A percentile compares a stretch with the other conserved stretches of the same genome.
These are phyloP conservation scores for Clitopilus passeckerianus DNA, from an alignment of 768 basidiomycete genomes.

Conservation along the genomic window DNA sequence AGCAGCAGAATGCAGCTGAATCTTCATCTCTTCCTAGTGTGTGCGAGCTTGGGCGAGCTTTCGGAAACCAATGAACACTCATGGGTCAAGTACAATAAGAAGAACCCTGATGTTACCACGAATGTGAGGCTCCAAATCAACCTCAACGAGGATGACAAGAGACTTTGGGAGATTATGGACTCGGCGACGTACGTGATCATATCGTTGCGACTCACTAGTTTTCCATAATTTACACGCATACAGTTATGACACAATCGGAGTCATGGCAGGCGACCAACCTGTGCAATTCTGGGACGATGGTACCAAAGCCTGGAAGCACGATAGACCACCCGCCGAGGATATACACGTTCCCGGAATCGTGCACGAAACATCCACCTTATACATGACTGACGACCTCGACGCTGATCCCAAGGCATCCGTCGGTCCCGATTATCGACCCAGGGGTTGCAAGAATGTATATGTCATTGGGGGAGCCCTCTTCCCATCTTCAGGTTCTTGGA, in stretches of 20 bases:
- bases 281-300: too few species aligned
- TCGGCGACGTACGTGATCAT: not conserved
- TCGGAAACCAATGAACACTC: not conserved
- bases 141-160: not conserved
- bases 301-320: not conserved
- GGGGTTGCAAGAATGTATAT: constrained; percentile 6
- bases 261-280: too few species aligned
- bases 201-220: not conserved
- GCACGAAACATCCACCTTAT: not conserved
- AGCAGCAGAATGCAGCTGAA: not conserved
- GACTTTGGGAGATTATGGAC: not conserved
- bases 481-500: constrained; percentile 5
- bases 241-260: too few species aligned
- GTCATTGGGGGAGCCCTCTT: constrained; percentile 10
- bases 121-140: not conserved
- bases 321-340: not conserved
- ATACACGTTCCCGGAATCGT: not conserved
- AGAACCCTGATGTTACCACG: not conserved
- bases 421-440: not conserved
- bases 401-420: not conserved
- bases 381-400: not conserved
- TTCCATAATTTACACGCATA: too few species aligned
- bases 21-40: not conserved
- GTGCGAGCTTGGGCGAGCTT: not conserved
- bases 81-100: not conserved